These are phyloP conservation scores for Leptoxyphium fumago DNA, from an alignment of 2,329 filamentous ascomycete genomes.

Conservation along the genomic window DNA sequence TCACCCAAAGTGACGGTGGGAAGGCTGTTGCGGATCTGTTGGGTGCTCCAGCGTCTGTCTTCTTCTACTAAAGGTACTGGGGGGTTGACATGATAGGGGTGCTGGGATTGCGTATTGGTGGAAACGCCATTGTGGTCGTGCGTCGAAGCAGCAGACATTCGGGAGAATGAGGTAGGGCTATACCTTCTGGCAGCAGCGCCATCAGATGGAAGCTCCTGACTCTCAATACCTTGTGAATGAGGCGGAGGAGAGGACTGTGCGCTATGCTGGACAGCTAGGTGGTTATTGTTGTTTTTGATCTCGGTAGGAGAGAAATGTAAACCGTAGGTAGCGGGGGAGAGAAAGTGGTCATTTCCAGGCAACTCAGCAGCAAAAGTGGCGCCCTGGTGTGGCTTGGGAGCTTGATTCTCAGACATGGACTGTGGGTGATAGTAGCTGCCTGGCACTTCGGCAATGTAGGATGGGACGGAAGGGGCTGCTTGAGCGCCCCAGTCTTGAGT, in stretches of 20 bases:
- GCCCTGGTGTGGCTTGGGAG: slow-evolving; percentile 8
- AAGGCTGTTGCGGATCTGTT: slow-evolving; percentile 1
- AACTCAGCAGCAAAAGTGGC: slow-evolving; percentile 15
- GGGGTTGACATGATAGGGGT: background rate
- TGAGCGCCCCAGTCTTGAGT: slow-evolving; percentile 6
- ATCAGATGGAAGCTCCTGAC: background rate
- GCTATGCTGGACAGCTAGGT: background rate
- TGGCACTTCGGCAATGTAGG: slow-evolving; percentile 25
- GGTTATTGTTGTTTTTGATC: slow-evolving; percentile 1
- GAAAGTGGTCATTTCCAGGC: slow-evolving; percentile 11
- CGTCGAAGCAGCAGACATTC: background rate
- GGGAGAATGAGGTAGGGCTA: background rate
- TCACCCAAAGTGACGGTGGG: background rate
- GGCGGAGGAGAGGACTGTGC: background rate
- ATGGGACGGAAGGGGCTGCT: slow-evolving; percentile 10
- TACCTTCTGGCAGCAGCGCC: background rate
- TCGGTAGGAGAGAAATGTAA: background rate
- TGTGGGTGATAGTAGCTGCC: slow-evolving; percentile 26
- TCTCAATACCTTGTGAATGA: background rate
- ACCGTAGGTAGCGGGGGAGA: background rate
- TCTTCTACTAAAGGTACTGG: background rate
- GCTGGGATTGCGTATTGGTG: background rate
- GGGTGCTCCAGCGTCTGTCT: background rate
- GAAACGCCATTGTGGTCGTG: background rate
- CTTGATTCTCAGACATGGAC: slow-evolving; percentile 4